Evolutionary conservation across 2,329 filamentous ascomycete genomes (phyloP).

Genomic region (Pseudogymnoascus sp.): DNA sequence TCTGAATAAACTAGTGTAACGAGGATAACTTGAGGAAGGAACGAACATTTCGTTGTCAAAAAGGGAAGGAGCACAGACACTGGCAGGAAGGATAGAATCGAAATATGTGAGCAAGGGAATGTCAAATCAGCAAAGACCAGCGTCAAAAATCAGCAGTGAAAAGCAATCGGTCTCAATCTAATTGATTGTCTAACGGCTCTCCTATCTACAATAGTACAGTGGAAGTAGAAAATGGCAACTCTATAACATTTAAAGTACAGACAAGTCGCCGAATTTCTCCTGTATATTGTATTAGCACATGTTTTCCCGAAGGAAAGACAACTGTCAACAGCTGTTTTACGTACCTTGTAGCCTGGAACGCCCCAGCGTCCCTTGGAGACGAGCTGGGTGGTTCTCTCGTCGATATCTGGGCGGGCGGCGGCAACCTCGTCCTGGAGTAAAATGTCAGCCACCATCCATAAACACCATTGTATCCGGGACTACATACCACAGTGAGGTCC

Average conservation of each 20-base stretch:
- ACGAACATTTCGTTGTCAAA: not conserved
- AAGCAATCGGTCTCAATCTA: conserved; percentile 1
- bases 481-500: conserved; percentile 95
- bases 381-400: conserved; percentile 90
- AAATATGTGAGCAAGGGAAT: not conserved
- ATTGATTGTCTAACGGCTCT: conserved; percentile 26
- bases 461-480: conserved; percentile 63
- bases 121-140: not conserved
- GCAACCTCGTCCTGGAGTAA: conserved; percentile 79
- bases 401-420: conserved; percentile 88
- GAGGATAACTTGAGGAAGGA: not conserved
- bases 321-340: conserved; percentile 26
- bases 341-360: conserved; percentile 97
- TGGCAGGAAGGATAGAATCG: not conserved
- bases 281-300: conserved; percentile 44
- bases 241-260: conserved; percentile 63
- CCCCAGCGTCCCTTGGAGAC: conserved; percentile 97
- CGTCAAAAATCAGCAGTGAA: not conserved
- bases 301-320: not conserved
- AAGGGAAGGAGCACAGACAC: not conserved
- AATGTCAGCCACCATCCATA: conserved; percentile 11
- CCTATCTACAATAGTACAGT: conserved; percentile 65
- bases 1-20: not conserved
- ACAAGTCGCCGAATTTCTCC: conserved; percentile 99
- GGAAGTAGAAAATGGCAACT: conserved; percentile 33